phyloP scores from a whole-genome alignment of 1,284 basidiomycete genomes.

The Moesziomyces aphidis region DNA sequence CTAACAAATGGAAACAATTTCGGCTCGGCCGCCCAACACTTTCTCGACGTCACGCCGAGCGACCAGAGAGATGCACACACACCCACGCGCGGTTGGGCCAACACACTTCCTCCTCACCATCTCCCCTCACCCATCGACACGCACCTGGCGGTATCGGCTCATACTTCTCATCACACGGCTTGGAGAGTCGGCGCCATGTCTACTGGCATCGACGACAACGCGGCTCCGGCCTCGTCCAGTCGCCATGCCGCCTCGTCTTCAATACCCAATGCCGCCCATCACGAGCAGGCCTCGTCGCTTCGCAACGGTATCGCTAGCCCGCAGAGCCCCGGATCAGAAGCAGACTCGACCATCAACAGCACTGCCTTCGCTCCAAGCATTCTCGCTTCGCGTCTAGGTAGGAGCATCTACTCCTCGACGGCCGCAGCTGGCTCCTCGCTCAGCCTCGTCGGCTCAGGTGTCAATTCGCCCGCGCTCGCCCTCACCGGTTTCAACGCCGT shows the following conservation, averaged over 20 bases:
- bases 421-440: constrained; percentile 26
- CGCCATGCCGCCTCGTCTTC: constrained; percentile 6
- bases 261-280: not conserved
- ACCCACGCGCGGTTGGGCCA: not conserved
- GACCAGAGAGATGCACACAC: not conserved
- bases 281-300: constrained; percentile 4
- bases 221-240: constrained; percentile 15
- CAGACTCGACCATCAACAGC: constrained; percentile 42
- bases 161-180: not conserved
- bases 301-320: constrained; percentile 40
- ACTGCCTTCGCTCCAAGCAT: constrained; percentile 35
- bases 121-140: not conserved
- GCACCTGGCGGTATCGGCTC: not conserved
- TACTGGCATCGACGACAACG: constrained; percentile 5
- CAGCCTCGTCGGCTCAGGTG: constrained; percentile 37
- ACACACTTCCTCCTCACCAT: not conserved
- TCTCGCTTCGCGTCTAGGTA: constrained; percentile 33
- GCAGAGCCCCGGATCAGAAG: constrained; percentile 37
- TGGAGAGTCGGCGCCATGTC: constrained; percentile 11
- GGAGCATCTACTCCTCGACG: constrained; percentile 30
- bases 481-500: constrained; percentile 58
- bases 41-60: no score
- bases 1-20: no score
- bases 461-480: constrained; percentile 32
- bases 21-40: no score